Evolutionary conservation across 345 rosid species (phyloP), one percentile per base, ranked within the genome.

Genomic region (Melaleuca quinquenervia): DNA sequence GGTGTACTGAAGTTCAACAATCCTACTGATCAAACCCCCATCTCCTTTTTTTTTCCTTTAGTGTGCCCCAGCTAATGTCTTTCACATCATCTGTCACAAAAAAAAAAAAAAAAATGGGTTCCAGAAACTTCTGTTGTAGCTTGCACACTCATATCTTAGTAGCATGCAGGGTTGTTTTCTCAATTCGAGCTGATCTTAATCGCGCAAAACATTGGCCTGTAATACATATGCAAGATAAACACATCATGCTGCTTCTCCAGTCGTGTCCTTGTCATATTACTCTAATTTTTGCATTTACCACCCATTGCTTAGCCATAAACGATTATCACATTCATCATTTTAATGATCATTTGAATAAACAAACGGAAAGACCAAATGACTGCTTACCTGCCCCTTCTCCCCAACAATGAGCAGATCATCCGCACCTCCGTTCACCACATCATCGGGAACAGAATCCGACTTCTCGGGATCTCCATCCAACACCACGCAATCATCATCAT

Each of bases 401-500:
- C 92, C 91, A 82, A 93, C 91, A 44, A 93, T 84, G 50, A 89
- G 89, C 89, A 92, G 85, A 53, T 93, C 96, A 86, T 92, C 94
- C 26, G 88, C 90, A 52, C 32, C 55, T 18, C 84, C 92, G 22
- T 32, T 64, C 5, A 44, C 86, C 5, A 82, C 21, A 53, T 87
- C 88, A 60, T 84, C 85, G 1, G n/a, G 87, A 49, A 64, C 85
- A 41, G 84, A 82, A 8, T 29, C 89, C 9, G 87, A n/a, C 83
- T 91, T 91, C 50, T 94, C 94, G 15, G 96, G 96, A 89, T 94
- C 94, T 12, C 91, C 89, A 11, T 93, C 94, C 86, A 94, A 88
- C 82, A 94, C 60, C 21, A 94, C 90, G 84, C 94, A 94, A 87
- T 94, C 96, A 52, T 91, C 94, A 29, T 86, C 92, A 6, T 83